Percentiles rank a stretch among this genome's conserved stretches.
Conservation (phyloP, 305 asterid species). For the Ilex paraguariensis region DNA sequence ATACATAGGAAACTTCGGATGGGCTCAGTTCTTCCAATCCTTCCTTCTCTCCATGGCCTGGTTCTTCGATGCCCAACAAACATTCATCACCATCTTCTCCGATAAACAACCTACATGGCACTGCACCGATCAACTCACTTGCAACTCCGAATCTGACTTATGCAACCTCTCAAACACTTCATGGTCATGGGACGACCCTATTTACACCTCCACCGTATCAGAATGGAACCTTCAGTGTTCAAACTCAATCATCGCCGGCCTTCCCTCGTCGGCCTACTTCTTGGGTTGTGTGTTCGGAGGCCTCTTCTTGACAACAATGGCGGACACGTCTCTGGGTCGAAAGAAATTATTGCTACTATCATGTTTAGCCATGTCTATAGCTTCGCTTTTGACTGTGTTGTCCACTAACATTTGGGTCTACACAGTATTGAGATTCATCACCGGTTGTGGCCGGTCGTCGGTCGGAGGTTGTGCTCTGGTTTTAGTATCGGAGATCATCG, state of each 20-base stretch:
- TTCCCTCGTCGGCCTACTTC: conserved; percentile 24
- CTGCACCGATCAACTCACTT: conserved; percentile 1
- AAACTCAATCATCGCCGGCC: conserved; percentile 11
- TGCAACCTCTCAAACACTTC: conserved; percentile 15
- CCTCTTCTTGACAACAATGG: conserved; percentile 24
- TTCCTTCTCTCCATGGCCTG: conserved; percentile 14
- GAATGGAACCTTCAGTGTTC: conserved; percentile 22
- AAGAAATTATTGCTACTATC: conserved; percentile 22
- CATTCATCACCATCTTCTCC: conserved; percentile 20
- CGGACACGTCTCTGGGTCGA: conserved; percentile 29
- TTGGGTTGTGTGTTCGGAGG: conserved; percentile 24
- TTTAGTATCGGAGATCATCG: conserved; percentile 21
- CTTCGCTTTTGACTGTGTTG: conserved; percentile 12
- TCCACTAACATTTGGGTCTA: conserved; percentile 23
- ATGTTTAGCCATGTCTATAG: conserved; percentile 19
- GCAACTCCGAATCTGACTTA: not conserved
- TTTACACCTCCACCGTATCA: conserved; percentile 8
- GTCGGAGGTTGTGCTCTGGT: conserved; percentile 19
- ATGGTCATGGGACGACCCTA: conserved; percentile 20
- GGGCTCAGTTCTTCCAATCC: conserved; percentile 20
- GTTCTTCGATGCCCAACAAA: conserved; percentile 22
- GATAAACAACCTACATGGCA: conserved; percentile 19
- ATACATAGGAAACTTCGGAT: conserved; percentile 17
- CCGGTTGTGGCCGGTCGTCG: conserved; percentile 19
- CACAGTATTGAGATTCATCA: conserved; percentile 12